phyloP scores from a whole-genome alignment of 106 monocot genomes.

The Apostasia shenzhenica region DNA sequence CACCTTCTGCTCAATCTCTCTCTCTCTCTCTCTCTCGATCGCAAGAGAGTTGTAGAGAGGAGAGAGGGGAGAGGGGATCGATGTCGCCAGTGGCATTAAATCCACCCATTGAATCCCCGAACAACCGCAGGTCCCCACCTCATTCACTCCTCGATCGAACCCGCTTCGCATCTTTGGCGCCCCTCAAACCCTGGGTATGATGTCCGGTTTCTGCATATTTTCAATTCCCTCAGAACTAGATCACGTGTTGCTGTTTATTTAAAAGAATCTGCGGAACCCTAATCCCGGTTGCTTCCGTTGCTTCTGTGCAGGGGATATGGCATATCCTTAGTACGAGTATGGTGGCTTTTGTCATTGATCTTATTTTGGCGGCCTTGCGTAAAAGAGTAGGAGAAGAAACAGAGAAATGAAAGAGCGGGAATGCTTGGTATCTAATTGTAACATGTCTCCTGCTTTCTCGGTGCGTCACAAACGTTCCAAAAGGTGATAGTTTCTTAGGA shows the following conservation, averaged over 20 bases:
- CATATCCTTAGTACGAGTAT: too few species aligned
- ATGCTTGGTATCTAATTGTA: neutral
- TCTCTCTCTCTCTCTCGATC: neutral
- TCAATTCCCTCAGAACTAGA: neutral
- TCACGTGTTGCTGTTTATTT: neutral
- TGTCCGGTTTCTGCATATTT: neutral
- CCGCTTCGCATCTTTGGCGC: neutral
- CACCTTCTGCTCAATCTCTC: neutral
- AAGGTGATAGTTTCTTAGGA: neutral
- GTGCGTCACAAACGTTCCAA: constrained; percentile 8
- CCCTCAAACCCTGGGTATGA: neutral
- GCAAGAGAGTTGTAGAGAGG: neutral
- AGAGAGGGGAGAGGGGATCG: neutral
- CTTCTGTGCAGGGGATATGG: too few species aligned
- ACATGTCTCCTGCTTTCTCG: neutral
- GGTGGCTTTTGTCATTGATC: too few species aligned
- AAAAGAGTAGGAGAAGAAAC: neutral
- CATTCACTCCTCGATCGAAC: constrained; percentile 1
- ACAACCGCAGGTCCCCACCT: constrained; percentile 1
- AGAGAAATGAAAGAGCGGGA: too few species aligned
- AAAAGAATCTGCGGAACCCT: neutral
- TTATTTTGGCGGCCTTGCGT: neutral
- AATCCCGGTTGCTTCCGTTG: neutral
- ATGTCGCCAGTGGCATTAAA: constrained; percentile 5
- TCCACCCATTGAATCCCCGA: neutral